Evolutionary conservation across 2,329 filamentous ascomycete species (phyloP).

Genomic region (Intubia oerlemansii): DNA sequence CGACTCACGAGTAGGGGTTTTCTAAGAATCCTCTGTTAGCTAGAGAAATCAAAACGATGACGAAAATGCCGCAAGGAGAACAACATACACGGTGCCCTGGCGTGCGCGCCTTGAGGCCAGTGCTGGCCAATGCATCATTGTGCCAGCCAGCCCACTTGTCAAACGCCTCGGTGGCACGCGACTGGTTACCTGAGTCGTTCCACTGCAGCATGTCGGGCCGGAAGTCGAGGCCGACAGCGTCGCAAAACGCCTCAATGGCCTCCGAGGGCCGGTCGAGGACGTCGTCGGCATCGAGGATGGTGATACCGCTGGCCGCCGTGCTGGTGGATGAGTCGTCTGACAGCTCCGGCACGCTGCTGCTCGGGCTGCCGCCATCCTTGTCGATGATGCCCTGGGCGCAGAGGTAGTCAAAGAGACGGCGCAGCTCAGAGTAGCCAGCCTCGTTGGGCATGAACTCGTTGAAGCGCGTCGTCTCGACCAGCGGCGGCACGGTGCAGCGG

Average conservation of each 20-base stretch:
- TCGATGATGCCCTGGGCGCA: conserved; percentile 47
- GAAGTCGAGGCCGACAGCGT: conserved; percentile 60
- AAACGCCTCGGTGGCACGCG: conserved; percentile 51
- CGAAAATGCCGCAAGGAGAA: too few species aligned
- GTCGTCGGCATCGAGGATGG: conserved; percentile 84
- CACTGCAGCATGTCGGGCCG: conserved; percentile 61
- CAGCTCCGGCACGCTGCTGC: too few species aligned
- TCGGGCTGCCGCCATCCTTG: conserved; percentile 34
- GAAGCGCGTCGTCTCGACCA: conserved; percentile 67
- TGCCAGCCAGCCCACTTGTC: conserved; percentile 97
- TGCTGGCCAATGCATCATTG: conserved; percentile 77
- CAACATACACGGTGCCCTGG: too few species aligned
- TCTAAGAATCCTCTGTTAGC: too few species aligned
- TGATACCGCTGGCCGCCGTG: too few species aligned
- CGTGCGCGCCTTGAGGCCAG: conserved; percentile 47
- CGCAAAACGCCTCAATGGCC: conserved; percentile 61
- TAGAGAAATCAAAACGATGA: too few species aligned
- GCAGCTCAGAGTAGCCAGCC: conserved; percentile 77
- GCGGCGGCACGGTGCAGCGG: conserved; percentile 78
- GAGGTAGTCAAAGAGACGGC: conserved; percentile 72
- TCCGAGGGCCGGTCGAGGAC: conserved; percentile 65
- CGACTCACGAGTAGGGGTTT: conserved; percentile 27
- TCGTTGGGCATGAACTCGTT: conserved; percentile 70
- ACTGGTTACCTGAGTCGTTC: conserved; percentile 53
- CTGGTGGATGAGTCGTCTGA: too few species aligned